phyloP scores from a whole-genome alignment of 164 flowering plant genomes.

The Vitis rupestris region DNA sequence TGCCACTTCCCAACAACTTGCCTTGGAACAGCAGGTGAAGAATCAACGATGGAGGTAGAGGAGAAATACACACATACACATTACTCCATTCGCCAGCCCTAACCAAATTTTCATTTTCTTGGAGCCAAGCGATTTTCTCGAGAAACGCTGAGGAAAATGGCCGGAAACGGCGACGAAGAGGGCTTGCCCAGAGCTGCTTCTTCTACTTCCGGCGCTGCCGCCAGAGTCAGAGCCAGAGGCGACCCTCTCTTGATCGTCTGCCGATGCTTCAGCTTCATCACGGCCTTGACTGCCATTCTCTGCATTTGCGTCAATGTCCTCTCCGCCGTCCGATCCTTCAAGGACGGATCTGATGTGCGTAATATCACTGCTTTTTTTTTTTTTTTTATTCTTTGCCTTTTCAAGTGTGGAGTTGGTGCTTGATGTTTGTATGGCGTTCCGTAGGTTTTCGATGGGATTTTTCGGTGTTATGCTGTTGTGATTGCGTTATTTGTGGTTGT shows the following conservation, averaged over 20 bases:
- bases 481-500: slow-evolving; percentile 69
- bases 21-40: no score
- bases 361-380: neutral
- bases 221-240: slow-evolving; percentile 29
- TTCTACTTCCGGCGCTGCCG: slow-evolving; percentile 1
- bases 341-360: slow-evolving; percentile 62
- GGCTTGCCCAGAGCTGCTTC: neutral
- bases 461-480: slow-evolving; percentile 84
- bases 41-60: no score
- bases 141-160: slow-evolving; percentile 14
- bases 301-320: slow-evolving; percentile 74
- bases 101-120: neutral
- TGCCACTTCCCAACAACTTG: no score
- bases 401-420: neutral
- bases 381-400: neutral
- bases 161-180: slow-evolving; percentile 17
- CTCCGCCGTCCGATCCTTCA: slow-evolving; percentile 77
- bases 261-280: slow-evolving; percentile 70
- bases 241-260: slow-evolving; percentile 72
- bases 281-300: slow-evolving; percentile 54
- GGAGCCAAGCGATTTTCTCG: neutral
- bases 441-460: slow-evolving; percentile 90
- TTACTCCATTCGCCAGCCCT: no score
- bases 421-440: slow-evolving; percentile 3
- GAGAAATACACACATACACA: no score